Evolutionary conservation across 352 stramenopile genomes (phyloP).

Genomic region (Phytophthora colocasiae): DNA sequence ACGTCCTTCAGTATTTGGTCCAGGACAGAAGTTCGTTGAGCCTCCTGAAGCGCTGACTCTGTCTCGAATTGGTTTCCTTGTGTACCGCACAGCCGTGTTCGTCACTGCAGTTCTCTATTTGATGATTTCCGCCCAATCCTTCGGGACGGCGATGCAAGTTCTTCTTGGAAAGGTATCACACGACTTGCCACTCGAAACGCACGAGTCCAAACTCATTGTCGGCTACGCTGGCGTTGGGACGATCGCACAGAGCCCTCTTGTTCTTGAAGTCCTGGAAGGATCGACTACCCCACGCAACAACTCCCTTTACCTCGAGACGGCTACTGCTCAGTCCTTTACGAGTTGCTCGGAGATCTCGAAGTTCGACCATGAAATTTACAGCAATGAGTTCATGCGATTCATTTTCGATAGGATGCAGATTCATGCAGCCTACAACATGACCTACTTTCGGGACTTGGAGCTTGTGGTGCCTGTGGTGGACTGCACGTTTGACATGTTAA

Average conservation of each 20-base stretch:
- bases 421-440: constrained; percentile 32
- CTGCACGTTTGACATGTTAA: constrained; percentile 36
- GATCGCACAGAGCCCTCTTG: constrained; percentile 40
- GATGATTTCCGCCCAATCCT: constrained; percentile 26
- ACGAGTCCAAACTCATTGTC: constrained; percentile 32
- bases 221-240: constrained; percentile 33
- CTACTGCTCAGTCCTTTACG: constrained; percentile 25
- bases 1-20: constrained; percentile 1
- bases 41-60: constrained; percentile 14
- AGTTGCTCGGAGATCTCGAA: constrained; percentile 24
- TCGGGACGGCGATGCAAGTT: constrained; percentile 18
- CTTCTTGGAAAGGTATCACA: constrained; percentile 25
- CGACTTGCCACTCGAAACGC: constrained; percentile 22
- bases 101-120: constrained; percentile 27
- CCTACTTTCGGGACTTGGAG: constrained; percentile 36
- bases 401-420: constrained; percentile 30
- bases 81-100: constrained; percentile 30
- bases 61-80: constrained; percentile 18
- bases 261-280: constrained; percentile 32
- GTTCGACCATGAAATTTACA: constrained; percentile 37
- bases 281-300: constrained; percentile 35
- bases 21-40: constrained; percentile 3
- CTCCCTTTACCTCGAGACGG: constrained; percentile 48
- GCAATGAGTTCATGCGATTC: constrained; percentile 38
- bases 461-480: constrained; percentile 51